Evolutionary conservation across 352 stramenopile genomes (phyloP), one percentile per base, ranked within the genome.

Genomic region (Phytophthora macrochlamydospora): DNA sequence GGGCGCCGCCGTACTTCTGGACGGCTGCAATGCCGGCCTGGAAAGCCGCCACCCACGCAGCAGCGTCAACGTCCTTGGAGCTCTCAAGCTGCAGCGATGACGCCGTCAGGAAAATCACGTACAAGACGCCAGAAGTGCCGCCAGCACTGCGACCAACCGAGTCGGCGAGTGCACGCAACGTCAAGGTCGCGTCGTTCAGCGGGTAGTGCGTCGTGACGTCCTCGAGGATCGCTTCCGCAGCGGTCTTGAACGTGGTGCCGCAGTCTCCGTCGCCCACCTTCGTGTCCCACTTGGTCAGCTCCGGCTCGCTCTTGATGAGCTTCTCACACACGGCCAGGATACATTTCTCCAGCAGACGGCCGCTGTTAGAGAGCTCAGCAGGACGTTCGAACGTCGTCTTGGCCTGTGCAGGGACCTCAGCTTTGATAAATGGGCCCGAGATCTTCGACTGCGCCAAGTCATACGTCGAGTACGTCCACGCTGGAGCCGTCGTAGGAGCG

Each of bases 251-350:
- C 3, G 97, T 99, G 14, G 91, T 93, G 18, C 97, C 97, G 68
- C 97, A 99, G 74, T 99, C 97, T 28, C 97, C 97, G 68, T 99
- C 97, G 43, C 97, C 97, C 18, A 98, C 97, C 75, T 92, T 98
- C 1, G 83, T 86, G 76, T 99, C 97, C 85, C 94, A 99, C 56
- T 89, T 89, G 2, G 94, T 99, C 6, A 99, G 76, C 40, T 97
- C 66, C 7, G 86, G 69, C 76, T 99, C 96, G 9, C 84, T 81
- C 63, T 94, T 81, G 52, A 97, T 88, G 29, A 99, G 69, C 24
- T 78, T 80, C 45, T 87, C 62, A 33, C 79, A 91, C 7, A 94
- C 93, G 5, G 79, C 76, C 11, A 70, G 42, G 56, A 93, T 92
- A 32, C 65, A 78, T 51, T 87, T 88, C 50, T 93, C 83, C 7